These are phyloP conservation scores for Tolypocladium endophyticum DNA, from an alignment of 2,329 filamentous ascomycete genomes.

Conservation along the genomic window DNA sequence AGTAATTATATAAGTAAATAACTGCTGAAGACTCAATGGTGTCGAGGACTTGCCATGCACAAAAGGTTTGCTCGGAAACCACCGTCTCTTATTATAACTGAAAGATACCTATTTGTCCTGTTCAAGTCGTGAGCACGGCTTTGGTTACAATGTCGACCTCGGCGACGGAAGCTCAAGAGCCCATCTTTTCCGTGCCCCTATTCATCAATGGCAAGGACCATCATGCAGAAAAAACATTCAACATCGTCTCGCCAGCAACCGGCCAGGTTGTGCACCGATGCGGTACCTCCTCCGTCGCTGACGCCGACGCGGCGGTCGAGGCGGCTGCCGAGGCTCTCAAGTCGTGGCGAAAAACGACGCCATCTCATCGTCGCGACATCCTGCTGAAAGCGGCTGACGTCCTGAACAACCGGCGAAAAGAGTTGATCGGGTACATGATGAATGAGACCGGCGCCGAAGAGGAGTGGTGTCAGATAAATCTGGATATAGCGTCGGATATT, in stretches of 20 bases:
- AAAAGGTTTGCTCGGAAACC: not conserved
- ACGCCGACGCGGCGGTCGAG: constrained; percentile 41
- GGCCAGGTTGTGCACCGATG: not conserved
- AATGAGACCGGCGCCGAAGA: constrained; percentile 31
- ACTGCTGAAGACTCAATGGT: not conserved
- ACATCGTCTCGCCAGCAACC: not conserved
- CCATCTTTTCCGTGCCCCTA: constrained; percentile 22
- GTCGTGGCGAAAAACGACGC: constrained; percentile 55
- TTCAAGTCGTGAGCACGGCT: too few relatives aligned
- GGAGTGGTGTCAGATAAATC: constrained; percentile 30
- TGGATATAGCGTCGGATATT: constrained; percentile 22
- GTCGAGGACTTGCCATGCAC: not conserved
- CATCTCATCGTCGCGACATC: constrained; percentile 54
- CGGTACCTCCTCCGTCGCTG: constrained; percentile 42
- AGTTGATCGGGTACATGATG: constrained; percentile 49
- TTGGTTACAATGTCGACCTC: not conserved
- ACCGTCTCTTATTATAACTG: not conserved
- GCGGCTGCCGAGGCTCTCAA: constrained; percentile 57
- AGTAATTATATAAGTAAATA: too few relatives aligned
- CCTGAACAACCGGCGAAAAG: constrained; percentile 46
- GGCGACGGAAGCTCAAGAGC: not conserved
- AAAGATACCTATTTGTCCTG: not conserved
- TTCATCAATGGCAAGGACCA: constrained; percentile 34
- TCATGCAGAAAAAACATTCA: constrained; percentile 26
- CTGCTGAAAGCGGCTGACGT: constrained; percentile 59